phyloP scores from a whole-genome alignment of 2,329 filamentous ascomycete genomes.

The Rutstroemia sp. region DNA sequence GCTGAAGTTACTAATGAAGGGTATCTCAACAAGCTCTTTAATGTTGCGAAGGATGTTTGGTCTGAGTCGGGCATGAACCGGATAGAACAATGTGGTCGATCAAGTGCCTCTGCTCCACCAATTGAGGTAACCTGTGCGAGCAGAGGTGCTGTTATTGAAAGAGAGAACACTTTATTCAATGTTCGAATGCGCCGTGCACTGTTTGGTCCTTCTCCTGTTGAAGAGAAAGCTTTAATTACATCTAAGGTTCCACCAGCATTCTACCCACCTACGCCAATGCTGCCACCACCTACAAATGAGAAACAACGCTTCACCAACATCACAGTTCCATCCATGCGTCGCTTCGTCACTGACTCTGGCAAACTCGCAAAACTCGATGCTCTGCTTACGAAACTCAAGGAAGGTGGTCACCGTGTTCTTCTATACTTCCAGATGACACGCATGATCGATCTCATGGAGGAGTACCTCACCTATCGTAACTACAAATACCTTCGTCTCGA shows the following conservation, averaged over 20 bases:
- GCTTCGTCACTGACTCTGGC: constrained; percentile 95
- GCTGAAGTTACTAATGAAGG: constrained; percentile 66
- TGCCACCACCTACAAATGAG: constrained; percentile 72
- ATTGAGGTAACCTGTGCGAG: constrained; percentile 73
- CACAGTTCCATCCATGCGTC: constrained; percentile 88
- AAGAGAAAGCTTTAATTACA: constrained; percentile 70
- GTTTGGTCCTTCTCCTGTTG: constrained; percentile 53
- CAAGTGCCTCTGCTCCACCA: constrained; percentile 77
- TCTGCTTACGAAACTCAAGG: constrained; percentile 82
- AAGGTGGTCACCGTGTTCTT: constrained; percentile 84
- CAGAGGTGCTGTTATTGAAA: constrained; percentile 56
- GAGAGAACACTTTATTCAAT: constrained; percentile 73
- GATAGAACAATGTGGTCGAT: constrained; percentile 74
- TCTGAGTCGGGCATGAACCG: constrained; percentile 63
- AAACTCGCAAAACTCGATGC: constrained; percentile 90
- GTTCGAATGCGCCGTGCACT: constrained; percentile 64
- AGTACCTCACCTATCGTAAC: constrained; percentile 96
- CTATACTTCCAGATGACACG: constrained; percentile 99
- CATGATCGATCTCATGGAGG: constrained; percentile 99
- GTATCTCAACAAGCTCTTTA: constrained; percentile 67
- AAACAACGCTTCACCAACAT: constrained; percentile 87
- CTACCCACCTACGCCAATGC: constrained; percentile 56
- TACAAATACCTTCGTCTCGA: constrained; percentile 98
- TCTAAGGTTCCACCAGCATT: constrained; percentile 59
- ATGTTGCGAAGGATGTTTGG: constrained; percentile 62